Conservation (phyloP, 108 stramenopile species). For the Skeletonema marinoi region DNA sequence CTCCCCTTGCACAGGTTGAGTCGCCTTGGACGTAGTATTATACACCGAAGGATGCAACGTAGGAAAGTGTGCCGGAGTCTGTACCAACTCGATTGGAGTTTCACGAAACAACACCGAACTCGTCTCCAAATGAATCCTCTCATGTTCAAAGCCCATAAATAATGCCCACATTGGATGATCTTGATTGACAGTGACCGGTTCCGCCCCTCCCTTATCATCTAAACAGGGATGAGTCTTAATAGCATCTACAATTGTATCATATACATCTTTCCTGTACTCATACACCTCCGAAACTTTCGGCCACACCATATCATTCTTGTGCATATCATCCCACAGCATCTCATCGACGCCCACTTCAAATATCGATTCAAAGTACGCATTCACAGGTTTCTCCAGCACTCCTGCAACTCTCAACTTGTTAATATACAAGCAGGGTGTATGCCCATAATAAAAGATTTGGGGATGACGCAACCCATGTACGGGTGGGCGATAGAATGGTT, state of each 20-base stretch:
- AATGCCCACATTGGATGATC: conserved; percentile 91
- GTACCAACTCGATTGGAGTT: conserved; percentile 81
- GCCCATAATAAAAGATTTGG: conserved; percentile 96
- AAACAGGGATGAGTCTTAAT: conserved; percentile 81
- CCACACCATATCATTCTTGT: conserved; percentile 92
- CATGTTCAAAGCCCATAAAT: conserved; percentile 93
- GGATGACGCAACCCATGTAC: conserved; percentile 87
- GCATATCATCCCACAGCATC: conserved; percentile 96
- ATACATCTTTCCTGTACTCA: conserved; percentile 84
- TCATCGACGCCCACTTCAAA: conserved; percentile 97
- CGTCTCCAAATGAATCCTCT: conserved; percentile 95
- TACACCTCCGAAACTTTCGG: conserved; percentile 87
- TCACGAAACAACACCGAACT: conserved; percentile 93
- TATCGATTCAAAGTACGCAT: conserved; percentile 88
- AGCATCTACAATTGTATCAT: conserved; percentile 68
- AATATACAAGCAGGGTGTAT: conserved; percentile 88
- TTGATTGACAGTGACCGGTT: conserved; percentile 62
- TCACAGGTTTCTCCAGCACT: conserved; percentile 71
- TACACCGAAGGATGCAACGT: conserved; percentile 70
- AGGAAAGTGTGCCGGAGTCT: conserved; percentile 82
- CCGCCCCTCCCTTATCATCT: conserved; percentile 49
- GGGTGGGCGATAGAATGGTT: conserved; percentile 87
- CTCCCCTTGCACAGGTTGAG: conserved; percentile 57
- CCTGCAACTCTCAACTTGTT: conserved; percentile 93
- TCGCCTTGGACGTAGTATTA: conserved; percentile 18